Evolutionary conservation across 805 yeast species (phyloP), one percentile per base, ranked within the genome.

Genomic region (Danielia reshetovae): DNA sequence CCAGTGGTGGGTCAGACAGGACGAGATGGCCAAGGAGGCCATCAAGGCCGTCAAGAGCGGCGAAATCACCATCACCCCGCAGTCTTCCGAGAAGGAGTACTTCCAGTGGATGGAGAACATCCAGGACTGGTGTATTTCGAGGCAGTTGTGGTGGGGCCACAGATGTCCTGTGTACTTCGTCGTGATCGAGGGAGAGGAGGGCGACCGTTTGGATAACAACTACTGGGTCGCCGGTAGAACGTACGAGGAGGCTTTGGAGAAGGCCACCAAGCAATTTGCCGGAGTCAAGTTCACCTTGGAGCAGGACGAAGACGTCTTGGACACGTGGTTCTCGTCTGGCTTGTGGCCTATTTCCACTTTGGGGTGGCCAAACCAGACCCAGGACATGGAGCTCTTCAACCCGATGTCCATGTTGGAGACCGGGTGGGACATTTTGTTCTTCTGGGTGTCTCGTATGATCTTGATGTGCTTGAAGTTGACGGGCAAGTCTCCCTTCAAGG

Each of bases 121-220:
- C 48, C 97, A 93, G 70, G 98, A 93, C 68, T 93, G 98, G 98
- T 93, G 98, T 79, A 87, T 93, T 45, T 93, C 97, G 14, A 85
- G 98, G 67, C 83, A 77, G 58, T 70, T 77, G 54, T 77, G 83
- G 83, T 85, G 95, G 95, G 98, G 98, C 48, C 98, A 93, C 70
- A 80, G 97, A 68, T 85, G 96, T 65, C 98, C 98, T 18, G 95
- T 85, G 27, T 93, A 93, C 68, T 85, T 86, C 49, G 86, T 88
- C 41, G 70, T 74, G 36, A 68, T 90, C 38, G 95, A 86, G 54
- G 94, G 90, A 38, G 73, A 75, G 52, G 80, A 74, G 39, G 75
- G 77, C 48, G 80, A 75, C 44, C 62, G 69, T 42, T 68, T 64
- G 42, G 83, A 81, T 57, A 85, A 81, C 48, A 65, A 72, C 24